phyloP scores from a whole-genome alignment of 2,329 filamentous ascomycete genomes.

The Colletotrichum lini region DNA sequence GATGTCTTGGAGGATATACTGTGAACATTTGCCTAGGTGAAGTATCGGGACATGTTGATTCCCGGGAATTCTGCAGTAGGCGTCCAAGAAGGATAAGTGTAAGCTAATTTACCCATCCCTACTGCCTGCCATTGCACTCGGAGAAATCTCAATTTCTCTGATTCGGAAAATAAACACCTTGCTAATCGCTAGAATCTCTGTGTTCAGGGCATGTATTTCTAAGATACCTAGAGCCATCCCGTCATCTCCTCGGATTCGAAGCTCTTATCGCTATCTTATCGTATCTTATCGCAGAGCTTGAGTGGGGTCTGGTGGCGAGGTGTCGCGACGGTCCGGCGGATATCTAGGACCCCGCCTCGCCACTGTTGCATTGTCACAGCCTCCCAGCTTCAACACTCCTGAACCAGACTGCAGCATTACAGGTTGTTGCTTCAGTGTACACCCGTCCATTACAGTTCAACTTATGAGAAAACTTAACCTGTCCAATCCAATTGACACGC shows the following conservation, averaged over 20 bases:
- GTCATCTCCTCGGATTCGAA: background rate
- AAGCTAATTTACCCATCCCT: no score
- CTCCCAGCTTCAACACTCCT: background rate
- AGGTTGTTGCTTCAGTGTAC: no score
- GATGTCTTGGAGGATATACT: background rate
- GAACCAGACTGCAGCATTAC: background rate
- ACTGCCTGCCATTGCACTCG: background rate
- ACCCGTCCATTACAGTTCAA: no score
- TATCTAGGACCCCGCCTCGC: constrained; percentile 22
- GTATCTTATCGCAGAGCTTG: background rate
- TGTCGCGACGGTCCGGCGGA: background rate
- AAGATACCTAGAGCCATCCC: no score
- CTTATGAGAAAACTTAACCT: no score
- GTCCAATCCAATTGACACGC: background rate
- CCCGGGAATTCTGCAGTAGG: no score
- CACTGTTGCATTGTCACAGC: background rate
- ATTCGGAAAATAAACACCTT: no score
- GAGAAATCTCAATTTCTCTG: no score
- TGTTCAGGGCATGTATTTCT: no score
- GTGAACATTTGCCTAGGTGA: background rate
- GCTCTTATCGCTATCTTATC: constrained; percentile 19
- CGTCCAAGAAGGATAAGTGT: no score
- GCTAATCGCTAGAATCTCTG: no score
- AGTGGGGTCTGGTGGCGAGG: constrained; percentile 24
- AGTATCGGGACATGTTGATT: background rate